Evolutionary conservation across 257 asterid genomes (phyloP), one percentile per base, ranked within the genome.

Genomic region (Fraxinus excelsior): DNA sequence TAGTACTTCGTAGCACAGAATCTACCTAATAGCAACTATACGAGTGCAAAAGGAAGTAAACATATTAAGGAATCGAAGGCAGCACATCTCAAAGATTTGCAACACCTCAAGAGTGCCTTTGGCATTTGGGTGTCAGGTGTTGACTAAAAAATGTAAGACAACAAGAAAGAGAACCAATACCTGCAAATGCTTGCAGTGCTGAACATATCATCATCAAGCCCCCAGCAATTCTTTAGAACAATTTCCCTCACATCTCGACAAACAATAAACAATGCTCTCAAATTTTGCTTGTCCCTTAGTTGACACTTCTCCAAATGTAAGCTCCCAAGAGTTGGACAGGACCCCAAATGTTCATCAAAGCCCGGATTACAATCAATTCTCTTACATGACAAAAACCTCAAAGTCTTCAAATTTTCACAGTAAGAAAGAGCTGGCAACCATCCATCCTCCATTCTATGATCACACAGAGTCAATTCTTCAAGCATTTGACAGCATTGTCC

Each of bases 401-500:
- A 78, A 49, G 85, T 83, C 74, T 80, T 92, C 91, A 92, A 78
- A 79, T 86, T 90, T 31, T 87, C 87, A 28, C 87, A 90, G 34
- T 71, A 87, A 0, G 94, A 75, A 77, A 92, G 92, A 70, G 88
- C 97, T 65, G 85, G 70, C 67, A 92, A 76, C 97, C 97, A 92
- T 14, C 97, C 93, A 75, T 85, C 87, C 80, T 89, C 94, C 94
- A 92, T 87, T 65, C 85, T 81, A 64, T 92, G 97, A 74, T 89
- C 72, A 19, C 80, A 74, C 31, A 92, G 44, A 1, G 85, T 86
- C 69, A 92, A 66, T 76, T 90, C 94, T 64, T 92, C 92, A 1
- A 92, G 90, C 93, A 90, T 87, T 74, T 77, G 84, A 76, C 96
- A 92, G 81, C 96, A 88, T 67, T 87, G 91, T 4, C 94, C 96